Conservation (phyloP, 108 stramenopile species). For the Mediolabrus comicus region DNA sequence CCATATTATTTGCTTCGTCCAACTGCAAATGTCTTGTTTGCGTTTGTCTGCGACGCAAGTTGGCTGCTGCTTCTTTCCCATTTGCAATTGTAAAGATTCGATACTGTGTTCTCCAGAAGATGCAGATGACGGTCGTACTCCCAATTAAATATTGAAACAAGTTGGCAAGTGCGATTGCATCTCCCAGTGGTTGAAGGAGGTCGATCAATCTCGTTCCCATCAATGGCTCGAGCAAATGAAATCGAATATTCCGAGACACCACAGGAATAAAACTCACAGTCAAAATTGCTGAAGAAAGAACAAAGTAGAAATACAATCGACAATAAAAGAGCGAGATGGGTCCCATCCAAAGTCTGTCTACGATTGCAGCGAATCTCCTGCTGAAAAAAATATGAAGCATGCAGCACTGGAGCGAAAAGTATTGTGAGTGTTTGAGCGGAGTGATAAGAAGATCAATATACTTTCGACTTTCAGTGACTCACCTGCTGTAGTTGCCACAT, state of each 20-base stretch:
- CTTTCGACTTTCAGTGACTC: background rate
- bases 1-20: background rate
- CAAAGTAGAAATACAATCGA: slow-evolving; percentile 35
- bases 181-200: slow-evolving; percentile 7
- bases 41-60: background rate
- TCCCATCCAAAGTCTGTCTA: slow-evolving; percentile 38
- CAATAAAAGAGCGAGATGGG: slow-evolving; percentile 29
- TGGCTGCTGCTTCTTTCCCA: slow-evolving; percentile 13
- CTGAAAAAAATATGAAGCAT: slow-evolving; percentile 38
- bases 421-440: background rate
- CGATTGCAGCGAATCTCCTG: slow-evolving; percentile 30
- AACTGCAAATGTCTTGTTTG: background rate
- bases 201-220: slow-evolving; percentile 8
- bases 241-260: slow-evolving; percentile 15
- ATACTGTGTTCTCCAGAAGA: slow-evolving; percentile 38
- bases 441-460: background rate
- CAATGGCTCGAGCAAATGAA: slow-evolving; percentile 7
- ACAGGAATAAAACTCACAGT: slow-evolving; percentile 23
- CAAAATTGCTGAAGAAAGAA: slow-evolving; percentile 29
- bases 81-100: slow-evolving; percentile 35
- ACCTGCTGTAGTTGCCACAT: slow-evolving; percentile 36
- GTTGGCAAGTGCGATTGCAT: slow-evolving; percentile 17
- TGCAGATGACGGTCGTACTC: slow-evolving; percentile 29
- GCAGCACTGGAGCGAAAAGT: slow-evolving; percentile 1
- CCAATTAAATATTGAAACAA: slow-evolving; percentile 21